These are phyloP conservation scores for Hygrophila difformis DNA, from an alignment of 257 asterid genomes.

Conservation along the genomic window DNA sequence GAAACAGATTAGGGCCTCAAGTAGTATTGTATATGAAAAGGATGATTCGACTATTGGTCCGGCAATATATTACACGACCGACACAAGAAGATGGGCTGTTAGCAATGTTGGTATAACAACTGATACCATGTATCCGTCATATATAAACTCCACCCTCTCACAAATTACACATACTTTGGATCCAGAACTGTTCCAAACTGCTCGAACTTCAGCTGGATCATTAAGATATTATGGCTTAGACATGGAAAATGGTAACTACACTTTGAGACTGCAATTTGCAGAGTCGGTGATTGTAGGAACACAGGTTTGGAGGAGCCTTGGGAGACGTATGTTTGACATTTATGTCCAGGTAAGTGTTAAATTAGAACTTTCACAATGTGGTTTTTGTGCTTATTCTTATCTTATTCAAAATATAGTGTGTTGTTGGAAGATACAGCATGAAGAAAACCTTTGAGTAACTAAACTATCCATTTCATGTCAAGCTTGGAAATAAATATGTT, in stretches of 20 bases:
- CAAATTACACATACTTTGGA: conserved; percentile 50
- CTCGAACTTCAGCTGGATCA: conserved; percentile 63
- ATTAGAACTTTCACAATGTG: background rate
- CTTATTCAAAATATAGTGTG: background rate
- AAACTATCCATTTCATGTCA: too few relatives aligned
- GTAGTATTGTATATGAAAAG: conserved; percentile 31
- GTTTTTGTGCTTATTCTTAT: background rate
- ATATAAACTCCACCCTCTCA: conserved; percentile 20
- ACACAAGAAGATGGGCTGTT: conserved; percentile 56
- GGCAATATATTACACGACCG: conserved; percentile 38
- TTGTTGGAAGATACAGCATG: too few relatives aligned
- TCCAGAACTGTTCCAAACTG: conserved; percentile 49
- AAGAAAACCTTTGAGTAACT: too few relatives aligned
- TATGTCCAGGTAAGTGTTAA: conserved; percentile 68
- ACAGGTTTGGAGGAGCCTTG: too few relatives aligned
- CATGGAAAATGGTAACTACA: conserved; percentile 73
- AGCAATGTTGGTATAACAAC: conserved; percentile 57
- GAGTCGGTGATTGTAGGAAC: conserved; percentile 34
- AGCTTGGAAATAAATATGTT: background rate
- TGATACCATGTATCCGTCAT: conserved; percentile 26
- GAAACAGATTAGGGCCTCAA: conserved; percentile 28
- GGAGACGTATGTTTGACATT: conserved; percentile 71
- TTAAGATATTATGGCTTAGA: conserved; percentile 57
- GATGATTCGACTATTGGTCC: conserved; percentile 61
- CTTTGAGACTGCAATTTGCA: conserved; percentile 57